Base-by-base conservation (phyloP, 2,329 filamentous ascomycete genomes). In the Colletotrichum sp. region DNA sequence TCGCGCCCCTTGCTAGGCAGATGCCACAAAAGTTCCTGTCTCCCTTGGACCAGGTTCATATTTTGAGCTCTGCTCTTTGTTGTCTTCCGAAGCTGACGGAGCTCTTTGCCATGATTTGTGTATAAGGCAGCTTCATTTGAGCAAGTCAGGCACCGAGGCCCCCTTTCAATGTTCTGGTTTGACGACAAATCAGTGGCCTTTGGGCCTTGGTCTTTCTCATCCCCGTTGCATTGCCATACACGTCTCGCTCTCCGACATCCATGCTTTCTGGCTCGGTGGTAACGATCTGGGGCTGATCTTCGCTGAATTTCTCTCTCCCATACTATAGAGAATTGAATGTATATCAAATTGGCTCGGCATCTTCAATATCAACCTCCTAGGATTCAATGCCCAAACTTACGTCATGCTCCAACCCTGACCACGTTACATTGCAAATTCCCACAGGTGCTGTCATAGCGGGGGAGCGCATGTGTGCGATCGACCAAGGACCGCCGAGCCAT, bases 371-470 rank as follows among this genome's bases (percentile, higher is more conserved):
- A n/a, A 39, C 68, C 55, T 21, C 6, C 16, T 13, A 39, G 12
- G 18, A 21, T 52, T 73, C 59, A 60, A 60, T 52, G 24, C 30
- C n/a, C 59, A 49, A 60, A 63, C 26, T 62, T 73, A 65, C 64
- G 70, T 73, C 70, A 73, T 59, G 70, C 32, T 24, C 12, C 30
- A 63, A 76, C 64, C 70, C 64, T 60, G 59, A 34, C 73, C 44
- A 49, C 18, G 74, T 69, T 65, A 60, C 74, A 65, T 65, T 69
- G 32, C 34, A 10, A 65, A 73, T 62, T 73, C 60, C 74, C 74
- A 76, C 64, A 21, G 24, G 70, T 73, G 69, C 36, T 69, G 70
- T 76, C 64, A 76, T 69, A 73, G 74, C 74, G 74, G 74, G 70
- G 74, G 32, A 64, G 24, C 39, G 26, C 34, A n/a, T 36, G 16